phyloP scores from a whole-genome alignment of 192 early-diverging fungal genomes.

The Coemansia sp. region DNA sequence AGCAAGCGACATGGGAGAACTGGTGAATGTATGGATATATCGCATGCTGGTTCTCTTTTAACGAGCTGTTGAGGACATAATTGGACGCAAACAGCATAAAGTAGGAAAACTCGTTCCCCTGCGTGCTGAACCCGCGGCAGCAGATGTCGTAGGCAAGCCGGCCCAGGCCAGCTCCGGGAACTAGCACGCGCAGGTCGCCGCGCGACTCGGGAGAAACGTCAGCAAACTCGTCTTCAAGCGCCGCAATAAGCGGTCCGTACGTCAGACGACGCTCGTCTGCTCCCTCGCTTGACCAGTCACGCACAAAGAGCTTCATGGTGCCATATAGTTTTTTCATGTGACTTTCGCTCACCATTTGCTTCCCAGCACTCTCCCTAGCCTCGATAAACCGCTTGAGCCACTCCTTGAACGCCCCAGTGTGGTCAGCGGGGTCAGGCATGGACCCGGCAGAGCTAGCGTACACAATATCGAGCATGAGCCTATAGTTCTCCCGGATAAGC shows the following conservation, averaged over 20 bases:
- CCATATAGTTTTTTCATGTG: slow-evolving; percentile 91
- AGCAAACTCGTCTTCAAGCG: slow-evolving; percentile 65
- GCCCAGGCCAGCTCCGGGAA: slow-evolving; percentile 97
- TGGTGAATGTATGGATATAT: slow-evolving; percentile 94
- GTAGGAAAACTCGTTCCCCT: slow-evolving; percentile 96
- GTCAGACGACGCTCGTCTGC: slow-evolving; percentile 73
- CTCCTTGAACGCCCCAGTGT: slow-evolving; percentile 19
- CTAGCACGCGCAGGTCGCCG: slow-evolving; percentile 72
- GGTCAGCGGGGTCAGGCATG: slow-evolving; percentile 20
- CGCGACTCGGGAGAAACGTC: slow-evolving; percentile 36
- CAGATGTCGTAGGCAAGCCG: slow-evolving; percentile 92
- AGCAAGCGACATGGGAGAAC: slow-evolving; percentile 76
- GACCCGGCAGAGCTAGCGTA: slow-evolving; percentile 30
- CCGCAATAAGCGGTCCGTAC: slow-evolving; percentile 81
- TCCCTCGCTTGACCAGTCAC: slow-evolving; percentile 94
- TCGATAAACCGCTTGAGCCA: slow-evolving; percentile 27
- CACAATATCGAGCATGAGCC: slow-evolving; percentile 51
- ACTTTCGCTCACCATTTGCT: slow-evolving; percentile 58
- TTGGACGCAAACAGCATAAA: slow-evolving; percentile 96
- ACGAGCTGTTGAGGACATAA: slow-evolving; percentile 88
- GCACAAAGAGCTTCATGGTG: slow-evolving; percentile 92
- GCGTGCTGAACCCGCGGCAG: slow-evolving; percentile 72
- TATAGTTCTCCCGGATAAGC: slow-evolving; percentile 63
- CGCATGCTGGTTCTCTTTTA: slow-evolving; percentile 59
- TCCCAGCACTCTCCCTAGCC: slow-evolving; percentile 18